phyloP scores from a whole-genome alignment of 192 early-diverging fungal species.

The Entomortierella lignicola region DNA sequence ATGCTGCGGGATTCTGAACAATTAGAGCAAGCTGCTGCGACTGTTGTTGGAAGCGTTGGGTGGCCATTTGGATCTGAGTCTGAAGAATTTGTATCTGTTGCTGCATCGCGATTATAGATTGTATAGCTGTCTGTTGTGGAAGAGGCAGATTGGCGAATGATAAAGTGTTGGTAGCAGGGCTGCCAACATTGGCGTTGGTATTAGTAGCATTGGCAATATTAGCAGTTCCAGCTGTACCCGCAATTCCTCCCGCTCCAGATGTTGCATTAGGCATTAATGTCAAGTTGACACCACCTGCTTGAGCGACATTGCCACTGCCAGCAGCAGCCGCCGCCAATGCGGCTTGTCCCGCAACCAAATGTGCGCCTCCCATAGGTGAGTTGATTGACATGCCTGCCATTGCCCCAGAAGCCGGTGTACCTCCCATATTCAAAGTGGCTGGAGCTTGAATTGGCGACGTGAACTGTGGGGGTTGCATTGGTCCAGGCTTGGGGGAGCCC shows the following conservation, averaged over 20 bases:
- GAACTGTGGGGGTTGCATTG: constrained; percentile 36
- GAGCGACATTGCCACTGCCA: constrained; percentile 1
- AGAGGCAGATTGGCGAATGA: constrained; percentile 16
- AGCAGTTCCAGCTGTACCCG: constrained; percentile 7
- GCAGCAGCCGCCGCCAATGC: constrained; percentile 13
- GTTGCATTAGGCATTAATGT: neutral
- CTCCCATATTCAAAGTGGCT: constrained; percentile 19
- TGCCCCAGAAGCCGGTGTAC: constrained; percentile 4
- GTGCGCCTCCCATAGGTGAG: constrained; percentile 29
- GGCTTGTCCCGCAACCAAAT: constrained; percentile 12
- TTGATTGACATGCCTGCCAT: neutral
- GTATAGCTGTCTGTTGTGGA: constrained; percentile 25
- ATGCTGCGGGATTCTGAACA: constrained; percentile 24
- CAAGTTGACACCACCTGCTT: neutral
- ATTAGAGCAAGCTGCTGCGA: constrained; percentile 13
- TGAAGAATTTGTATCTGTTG: constrained; percentile 28
- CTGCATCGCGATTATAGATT: constrained; percentile 32
- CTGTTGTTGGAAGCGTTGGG: constrained; percentile 22
- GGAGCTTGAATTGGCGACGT: constrained; percentile 37
- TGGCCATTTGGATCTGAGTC: constrained; percentile 3
- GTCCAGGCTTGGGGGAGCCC: constrained; percentile 33
- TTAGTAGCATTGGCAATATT: neutral
- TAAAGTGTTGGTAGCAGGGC: neutral
- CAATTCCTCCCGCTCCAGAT: neutral
- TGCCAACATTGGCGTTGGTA: neutral